phyloP scores from a whole-genome alignment of 2,329 filamentous ascomycete genomes.

The Coniochaeta prunicola region DNA sequence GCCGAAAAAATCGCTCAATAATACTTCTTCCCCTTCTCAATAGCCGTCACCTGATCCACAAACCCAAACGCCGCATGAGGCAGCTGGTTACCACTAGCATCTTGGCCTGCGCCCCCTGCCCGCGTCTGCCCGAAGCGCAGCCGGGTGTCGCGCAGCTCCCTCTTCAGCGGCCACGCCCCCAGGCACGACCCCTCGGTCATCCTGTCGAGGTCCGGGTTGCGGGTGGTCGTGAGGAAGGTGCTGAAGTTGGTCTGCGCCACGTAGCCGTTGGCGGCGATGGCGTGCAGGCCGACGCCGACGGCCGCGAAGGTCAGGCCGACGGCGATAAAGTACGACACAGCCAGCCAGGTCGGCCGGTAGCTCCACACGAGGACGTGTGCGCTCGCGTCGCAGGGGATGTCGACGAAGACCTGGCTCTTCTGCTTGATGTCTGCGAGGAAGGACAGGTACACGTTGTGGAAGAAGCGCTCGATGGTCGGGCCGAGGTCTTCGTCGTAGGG shows the following conservation, averaged over 20 bases:
- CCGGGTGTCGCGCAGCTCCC: constrained; percentile 4
- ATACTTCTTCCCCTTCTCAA: background rate
- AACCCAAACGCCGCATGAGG: constrained; percentile 1
- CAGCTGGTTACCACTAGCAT: background rate
- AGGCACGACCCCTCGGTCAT: constrained; percentile 5
- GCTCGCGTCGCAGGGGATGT: constrained; percentile 2
- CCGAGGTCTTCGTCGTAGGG: constrained; percentile 4
- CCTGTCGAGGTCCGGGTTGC: constrained; percentile 7
- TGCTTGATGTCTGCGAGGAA: constrained; percentile 7
- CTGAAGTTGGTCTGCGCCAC: constrained; percentile 7
- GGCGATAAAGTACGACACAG: constrained; percentile 8
- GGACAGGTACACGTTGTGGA: constrained; percentile 8
- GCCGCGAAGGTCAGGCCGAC: constrained; percentile 6
- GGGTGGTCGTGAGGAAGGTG: constrained; percentile 7
- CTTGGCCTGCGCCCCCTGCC: background rate
- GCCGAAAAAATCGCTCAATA: background rate
- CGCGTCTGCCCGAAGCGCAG: constrained; percentile 8
- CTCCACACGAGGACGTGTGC: constrained; percentile 8
- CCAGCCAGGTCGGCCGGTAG: constrained; percentile 10
- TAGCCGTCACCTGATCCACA: background rate
- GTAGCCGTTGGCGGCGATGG: constrained; percentile 8
- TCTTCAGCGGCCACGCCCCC: constrained; percentile 8
- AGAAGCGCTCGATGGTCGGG: constrained; percentile 2
- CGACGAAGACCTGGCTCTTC: constrained; percentile 3
- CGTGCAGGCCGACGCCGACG: constrained; percentile 6